Evolutionary conservation across 2,329 filamentous ascomycete genomes (phyloP), one percentile per base, ranked within the genome.

Genomic region (Pseudogymnoascus sp.): DNA sequence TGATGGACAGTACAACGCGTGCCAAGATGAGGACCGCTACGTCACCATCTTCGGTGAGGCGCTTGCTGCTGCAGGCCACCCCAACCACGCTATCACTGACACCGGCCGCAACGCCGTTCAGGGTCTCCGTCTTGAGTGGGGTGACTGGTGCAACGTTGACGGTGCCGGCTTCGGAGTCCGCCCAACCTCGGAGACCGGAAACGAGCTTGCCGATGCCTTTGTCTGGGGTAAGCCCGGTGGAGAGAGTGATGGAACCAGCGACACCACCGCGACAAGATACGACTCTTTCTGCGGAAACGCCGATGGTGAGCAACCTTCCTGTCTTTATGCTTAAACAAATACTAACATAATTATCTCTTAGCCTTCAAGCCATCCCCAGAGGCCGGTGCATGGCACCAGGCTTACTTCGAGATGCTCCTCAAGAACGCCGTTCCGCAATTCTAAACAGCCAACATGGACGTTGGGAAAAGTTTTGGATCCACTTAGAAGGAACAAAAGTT

Each of bases 251-350:
- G 69, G 69, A 25, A 63, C 65, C 12, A 67, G 61, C 48, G 66
- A 69, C 60, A 70, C 68, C 35, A 69, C 68, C 37, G 74, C 79
- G 12, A 55, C 69, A 13, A 75, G 80, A 58, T 83, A 80, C 68
- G 80, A 83, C 69, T 72, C 72, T 29, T 74, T 79, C 71, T 82
- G 80, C 61, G 78, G 80, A 40, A 69, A 73, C 25, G 65, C 67
- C n/a, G 75, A 78, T 71, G 72, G 84, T 4, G 73, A 86, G 59
- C 71, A 80, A 71, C 84, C 85, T 1, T 83, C 85, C 1, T 84
- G 7, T 18, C 15, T 4, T 15, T 5, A 85, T 27, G 45, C 4
- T 10, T 10, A 15, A 45, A 40, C 29, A 9, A 18, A 25, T 61
- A 25, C 58, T 63, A 48, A 63, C 13, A 37, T 21, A 8, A 18